Conservation (phyloP, 148 eudicot species). For the Rhododendron vialii region DNA sequence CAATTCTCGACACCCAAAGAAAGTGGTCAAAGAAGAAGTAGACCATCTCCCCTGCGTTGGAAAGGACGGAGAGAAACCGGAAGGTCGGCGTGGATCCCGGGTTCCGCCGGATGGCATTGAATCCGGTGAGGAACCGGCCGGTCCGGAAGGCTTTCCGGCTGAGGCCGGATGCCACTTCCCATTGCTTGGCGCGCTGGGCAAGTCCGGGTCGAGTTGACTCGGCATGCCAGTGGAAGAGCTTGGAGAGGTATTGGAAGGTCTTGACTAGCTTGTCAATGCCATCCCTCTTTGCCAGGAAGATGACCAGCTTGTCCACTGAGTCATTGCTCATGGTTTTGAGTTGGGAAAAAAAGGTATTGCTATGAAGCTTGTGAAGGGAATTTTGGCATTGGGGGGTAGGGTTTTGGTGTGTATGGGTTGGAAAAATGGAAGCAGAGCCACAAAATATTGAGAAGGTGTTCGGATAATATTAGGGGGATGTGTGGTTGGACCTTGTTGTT, state of each 20-base stretch:
- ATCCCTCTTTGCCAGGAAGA: conserved; percentile 90
- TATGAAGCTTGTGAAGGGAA: neutral
- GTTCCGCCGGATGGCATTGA: conserved; percentile 59
- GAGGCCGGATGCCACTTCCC: conserved; percentile 84
- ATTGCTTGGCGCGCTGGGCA: conserved; percentile 66
- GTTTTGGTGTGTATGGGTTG: conserved; percentile 7
- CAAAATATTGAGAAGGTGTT: conserved; percentile 14
- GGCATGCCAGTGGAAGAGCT: conserved; percentile 64
- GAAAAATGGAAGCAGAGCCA: conserved; percentile 38
- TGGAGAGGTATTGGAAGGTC: conserved; percentile 91
- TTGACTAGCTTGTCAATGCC: conserved; percentile 97
- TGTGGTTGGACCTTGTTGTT: conserved; percentile 9
- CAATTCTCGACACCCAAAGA: conserved; percentile 74
- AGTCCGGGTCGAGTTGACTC: conserved; percentile 42
- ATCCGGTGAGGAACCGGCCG: conserved; percentile 76
- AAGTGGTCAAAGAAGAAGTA: conserved; percentile 97
- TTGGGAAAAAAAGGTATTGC: neutral
- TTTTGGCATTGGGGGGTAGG: conserved; percentile 2
- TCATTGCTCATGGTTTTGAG: conserved; percentile 52
- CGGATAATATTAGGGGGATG: conserved; percentile 28
- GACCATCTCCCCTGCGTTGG: conserved; percentile 94
- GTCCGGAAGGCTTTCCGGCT: conserved; percentile 88
- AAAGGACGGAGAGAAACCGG: conserved; percentile 54
- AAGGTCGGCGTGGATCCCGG: conserved; percentile 55
- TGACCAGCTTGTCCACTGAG: conserved; percentile 78